These are phyloP conservation scores for Thelephora terrestris DNA, from an alignment of 1,284 basidiomycete genomes.

Conservation along the genomic window DNA sequence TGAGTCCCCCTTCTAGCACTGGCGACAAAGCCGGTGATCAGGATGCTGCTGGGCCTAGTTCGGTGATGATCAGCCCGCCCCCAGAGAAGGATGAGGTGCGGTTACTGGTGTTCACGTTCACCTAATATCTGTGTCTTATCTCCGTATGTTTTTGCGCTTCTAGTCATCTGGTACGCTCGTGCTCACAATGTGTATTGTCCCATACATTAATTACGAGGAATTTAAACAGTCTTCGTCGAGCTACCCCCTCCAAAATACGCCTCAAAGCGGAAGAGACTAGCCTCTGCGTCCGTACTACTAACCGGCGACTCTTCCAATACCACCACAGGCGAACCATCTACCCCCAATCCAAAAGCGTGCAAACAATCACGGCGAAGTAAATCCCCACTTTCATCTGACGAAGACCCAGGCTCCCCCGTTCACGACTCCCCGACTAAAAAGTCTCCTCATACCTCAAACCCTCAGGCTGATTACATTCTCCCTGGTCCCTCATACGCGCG, in stretches of 20 bases:
- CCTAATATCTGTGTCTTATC: background rate
- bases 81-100: conserved; percentile 28
- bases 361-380: conserved; percentile 34
- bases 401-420: conserved; percentile 19
- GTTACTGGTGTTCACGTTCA: conserved; percentile 6
- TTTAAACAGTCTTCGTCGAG: conserved; percentile 8
- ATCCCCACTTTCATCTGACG: conserved; percentile 17
- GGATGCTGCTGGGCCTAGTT: conserved; percentile 14
- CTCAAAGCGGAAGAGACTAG: conserved; percentile 3
- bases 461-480: conserved; percentile 40
- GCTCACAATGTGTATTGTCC: background rate
- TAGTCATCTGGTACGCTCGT: conserved; percentile 5
- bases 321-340: conserved; percentile 25
- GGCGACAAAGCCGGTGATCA: conserved; percentile 9
- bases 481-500: conserved; percentile 18
- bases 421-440: conserved; percentile 9
- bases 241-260: conserved; percentile 1
- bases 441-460: conserved; percentile 39
- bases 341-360: conserved; percentile 51
- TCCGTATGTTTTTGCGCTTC: background rate
- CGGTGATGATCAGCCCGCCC: conserved; percentile 34
- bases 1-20: conserved; percentile 20
- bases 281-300: conserved; percentile 4
- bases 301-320: conserved; percentile 9
- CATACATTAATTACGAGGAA: conserved; percentile 10